Conservation (phyloP, 1,284 basidiomycete species). For the Puccinia brachypodii region DNA sequence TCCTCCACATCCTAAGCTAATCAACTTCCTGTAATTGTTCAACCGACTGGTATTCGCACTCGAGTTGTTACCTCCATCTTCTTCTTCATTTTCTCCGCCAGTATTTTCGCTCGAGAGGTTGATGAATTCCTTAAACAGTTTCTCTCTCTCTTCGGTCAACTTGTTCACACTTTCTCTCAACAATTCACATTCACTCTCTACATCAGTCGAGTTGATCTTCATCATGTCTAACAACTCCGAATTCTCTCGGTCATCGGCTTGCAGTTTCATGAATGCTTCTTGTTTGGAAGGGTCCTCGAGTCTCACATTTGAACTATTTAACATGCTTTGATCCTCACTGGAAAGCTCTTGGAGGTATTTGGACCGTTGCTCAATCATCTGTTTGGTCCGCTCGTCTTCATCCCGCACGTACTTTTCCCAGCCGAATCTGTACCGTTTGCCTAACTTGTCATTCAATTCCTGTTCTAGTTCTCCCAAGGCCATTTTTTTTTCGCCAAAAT, state of each 20-base stretch:
- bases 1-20: slow-evolving; percentile 84
- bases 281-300: slow-evolving; percentile 31
- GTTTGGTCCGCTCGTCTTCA: slow-evolving; percentile 73
- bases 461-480: slow-evolving; percentile 67
- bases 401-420: slow-evolving; percentile 89
- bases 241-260: slow-evolving; percentile 54
- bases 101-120: slow-evolving; percentile 75
- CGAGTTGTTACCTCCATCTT: slow-evolving; percentile 49
- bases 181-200: slow-evolving; percentile 62
- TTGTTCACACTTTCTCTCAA: slow-evolving; percentile 68
- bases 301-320: slow-evolving; percentile 11
- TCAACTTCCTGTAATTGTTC: slow-evolving; percentile 78
- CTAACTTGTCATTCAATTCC: slow-evolving; percentile 73
- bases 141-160: slow-evolving; percentile 68
- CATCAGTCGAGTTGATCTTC: slow-evolving; percentile 57
- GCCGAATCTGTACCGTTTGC: slow-evolving; percentile 74
- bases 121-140: slow-evolving; percentile 72
- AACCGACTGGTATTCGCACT: slow-evolving; percentile 79
- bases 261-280: slow-evolving; percentile 32
- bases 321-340: slow-evolving; percentile 21
- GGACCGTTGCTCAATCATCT: slow-evolving; percentile 54
- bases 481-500: slow-evolving; percentile 67
- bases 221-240: slow-evolving; percentile 55
- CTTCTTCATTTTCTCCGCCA: slow-evolving; percentile 45
- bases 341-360: slow-evolving; percentile 23